Evolutionary conservation across 768 basidiomycete species (phyloP), one percentile per base, ranked within the genome.

Genomic region (Phylloporus sp.): DNA sequence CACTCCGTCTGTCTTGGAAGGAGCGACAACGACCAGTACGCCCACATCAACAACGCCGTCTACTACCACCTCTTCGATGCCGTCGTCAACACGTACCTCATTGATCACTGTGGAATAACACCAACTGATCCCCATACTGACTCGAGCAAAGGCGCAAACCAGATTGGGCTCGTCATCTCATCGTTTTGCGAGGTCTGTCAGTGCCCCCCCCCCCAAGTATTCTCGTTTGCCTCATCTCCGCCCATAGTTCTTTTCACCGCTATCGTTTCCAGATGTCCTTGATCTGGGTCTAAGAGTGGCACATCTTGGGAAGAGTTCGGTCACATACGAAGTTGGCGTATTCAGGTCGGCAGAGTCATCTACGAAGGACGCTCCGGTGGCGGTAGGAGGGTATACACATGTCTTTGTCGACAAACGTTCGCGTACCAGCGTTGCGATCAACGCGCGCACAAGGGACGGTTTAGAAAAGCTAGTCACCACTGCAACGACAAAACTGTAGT

Each of bases 21-120:
- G 89, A 87, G 79, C 59, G 89, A 91, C 75, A 91, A 91, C 60
- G 89, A 91, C 73, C 88, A 90, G 59, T 91, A 91, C 62, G 76
- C 80, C 12, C 89, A 91, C 54, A 72, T 91, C 61, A 91, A 91
- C 70, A 92, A 91, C 67, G 76, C 85, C 0, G 71, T 89, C 15
- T 92, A 90, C 68, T 87, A 88, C 62, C 86, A 87, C 60, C 75
- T 88, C 50, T 88, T 91, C 69, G 90, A 91, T 70, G 88, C 88
- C 5, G 73, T 90, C 60, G 73, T 91, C 67, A 92, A 91, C 65
- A 78, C 85, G 9, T 92, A 88, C 67, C 81, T 91, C 54, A 82
- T 89, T 32, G 71, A 79, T 48, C 71, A 75, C 28, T 91, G 88
- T 57, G 76, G 74, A 11, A 73, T 83, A 34, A 62, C 74, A 4